Evolutionary conservation across 2,329 filamentous ascomycete species (phyloP), one percentile per base, ranked within the genome.

Genomic region (Hortaea sp.): DNA sequence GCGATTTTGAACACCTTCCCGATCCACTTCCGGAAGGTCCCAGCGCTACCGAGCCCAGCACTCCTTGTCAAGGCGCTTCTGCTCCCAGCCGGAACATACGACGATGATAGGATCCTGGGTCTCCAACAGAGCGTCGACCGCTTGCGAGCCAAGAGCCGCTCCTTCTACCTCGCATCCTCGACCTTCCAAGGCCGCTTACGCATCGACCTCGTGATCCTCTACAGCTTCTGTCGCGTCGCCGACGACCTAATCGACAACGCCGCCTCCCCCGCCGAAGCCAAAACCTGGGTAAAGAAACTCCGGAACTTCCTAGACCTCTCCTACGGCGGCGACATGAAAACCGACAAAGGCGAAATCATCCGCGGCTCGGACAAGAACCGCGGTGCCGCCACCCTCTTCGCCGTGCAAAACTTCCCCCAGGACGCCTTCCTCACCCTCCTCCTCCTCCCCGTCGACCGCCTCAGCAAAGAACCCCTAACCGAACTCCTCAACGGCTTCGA

Each of bases 231-330:
- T 55, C 74, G 84, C 7, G 76, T 85, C 7, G 82, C 82, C 1
- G 84, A 88, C 59, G 83, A 88, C 55, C 68, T 88, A 4, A 75
- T 88, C 6, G 84, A 88, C 53, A 75, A 85, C 49, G 76, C 83
- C 0, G 55, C 65, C 1, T 71, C 69, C 1, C 59, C 68, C 1
- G 57, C 67, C 0, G 76, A 81, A 53, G 79, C 81, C 5, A 64
- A 66, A 28, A 55, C 65, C 6, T 84, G 80, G 75, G 76, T 85
- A 40, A 59, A 64, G 11, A 80, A 77, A 57, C 67, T 85, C 13
- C 71, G 70, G 27, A 61, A 65, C 3, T 84, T 78, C 52, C 68
- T 85, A 6, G 69, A 79, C 44, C 58, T 78, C 5, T 68, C 67
- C 1, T 82, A 81, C 41, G 58, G 49, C 20, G 58, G 50, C 29